Percentiles rank a stretch among this genome's conserved stretches.
Evolutionary conservation across 2,329 filamentous ascomycete species (phyloP).

Genomic region (Claviceps sp.): DNA sequence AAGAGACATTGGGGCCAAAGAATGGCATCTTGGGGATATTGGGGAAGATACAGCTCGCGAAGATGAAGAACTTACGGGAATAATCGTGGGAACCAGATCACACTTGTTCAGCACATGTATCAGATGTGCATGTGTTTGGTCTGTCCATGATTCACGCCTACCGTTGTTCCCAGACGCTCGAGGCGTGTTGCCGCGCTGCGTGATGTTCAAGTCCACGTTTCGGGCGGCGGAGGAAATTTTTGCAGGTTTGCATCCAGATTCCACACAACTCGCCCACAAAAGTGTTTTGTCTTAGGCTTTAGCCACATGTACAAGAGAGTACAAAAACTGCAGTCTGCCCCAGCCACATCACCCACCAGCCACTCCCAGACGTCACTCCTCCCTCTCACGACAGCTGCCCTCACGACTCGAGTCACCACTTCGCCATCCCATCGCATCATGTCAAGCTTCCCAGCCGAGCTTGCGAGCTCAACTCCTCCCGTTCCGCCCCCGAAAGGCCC

Average conservation of each 20-base stretch:
- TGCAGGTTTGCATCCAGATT: too few relatives aligned
- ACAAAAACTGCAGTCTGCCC: too few relatives aligned
- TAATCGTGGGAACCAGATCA: constrained; percentile 80
- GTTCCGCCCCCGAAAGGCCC: constrained; percentile 59
- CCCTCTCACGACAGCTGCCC: not conserved
- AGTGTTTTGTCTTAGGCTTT: too few relatives aligned
- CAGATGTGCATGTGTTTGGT: constrained; percentile 41
- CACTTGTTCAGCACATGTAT: constrained; percentile 31
- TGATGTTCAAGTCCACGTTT: too few relatives aligned
- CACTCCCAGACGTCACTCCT: not conserved
- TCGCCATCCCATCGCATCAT: constrained; percentile 8
- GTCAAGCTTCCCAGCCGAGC: constrained; percentile 17
- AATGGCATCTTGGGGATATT: constrained; percentile 11
- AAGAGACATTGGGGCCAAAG: constrained; percentile 45
- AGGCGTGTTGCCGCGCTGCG: too few relatives aligned
- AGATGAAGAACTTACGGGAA: constrained; percentile 65
- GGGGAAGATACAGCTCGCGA: not conserved
- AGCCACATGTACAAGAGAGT: too few relatives aligned
- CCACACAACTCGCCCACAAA: too few relatives aligned
- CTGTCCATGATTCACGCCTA: too few relatives aligned
- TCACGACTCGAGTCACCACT: not conserved
- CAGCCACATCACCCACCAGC: not conserved
- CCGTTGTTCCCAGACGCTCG: too few relatives aligned
- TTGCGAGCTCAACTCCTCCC: constrained; percentile 35
- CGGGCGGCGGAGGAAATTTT: too few relatives aligned